phyloP scores from a whole-genome alignment of 2,329 filamentous ascomycete genomes.

The Nothophaeocryptopus gaeumannii region DNA sequence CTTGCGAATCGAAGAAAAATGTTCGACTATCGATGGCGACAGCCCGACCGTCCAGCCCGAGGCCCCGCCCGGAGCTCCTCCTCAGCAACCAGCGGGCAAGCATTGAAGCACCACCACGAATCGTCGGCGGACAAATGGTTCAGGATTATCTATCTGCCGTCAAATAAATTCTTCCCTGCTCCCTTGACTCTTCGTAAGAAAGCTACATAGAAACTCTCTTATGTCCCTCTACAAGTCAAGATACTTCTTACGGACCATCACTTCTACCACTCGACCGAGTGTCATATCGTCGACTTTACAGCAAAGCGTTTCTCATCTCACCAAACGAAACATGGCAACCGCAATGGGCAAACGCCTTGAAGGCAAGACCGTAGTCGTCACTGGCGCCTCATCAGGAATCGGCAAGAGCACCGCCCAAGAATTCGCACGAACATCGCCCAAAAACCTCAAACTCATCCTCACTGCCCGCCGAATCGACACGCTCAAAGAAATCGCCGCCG shows the following conservation, averaged over 20 bases:
- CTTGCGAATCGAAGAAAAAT: background rate
- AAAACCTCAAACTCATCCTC: slow-evolving; percentile 76
- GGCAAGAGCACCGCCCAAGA: slow-evolving; percentile 80
- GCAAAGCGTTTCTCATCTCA: background rate
- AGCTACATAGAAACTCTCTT: slow-evolving; percentile 5
- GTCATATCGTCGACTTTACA: background rate
- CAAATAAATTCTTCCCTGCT: slow-evolving; percentile 6
- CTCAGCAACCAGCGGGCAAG: slow-evolving; percentile 7
- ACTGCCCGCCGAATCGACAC: slow-evolving; percentile 83
- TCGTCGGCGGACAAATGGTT: slow-evolving; percentile 3
- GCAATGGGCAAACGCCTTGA: slow-evolving; percentile 78
- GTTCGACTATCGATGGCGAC: background rate
- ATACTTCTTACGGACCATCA: slow-evolving; percentile 11
- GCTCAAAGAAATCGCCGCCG: slow-evolving; percentile 69
- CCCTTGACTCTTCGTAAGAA: slow-evolving; percentile 3
- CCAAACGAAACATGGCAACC: slow-evolving; percentile 56
- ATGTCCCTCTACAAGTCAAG: slow-evolving; percentile 13
- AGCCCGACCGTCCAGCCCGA: background rate
- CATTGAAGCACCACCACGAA: background rate
- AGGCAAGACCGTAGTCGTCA: slow-evolving; percentile 90
- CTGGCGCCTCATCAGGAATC: slow-evolving; percentile 90
- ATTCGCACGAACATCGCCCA: slow-evolving; percentile 81
- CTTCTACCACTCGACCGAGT: slow-evolving; percentile 6
- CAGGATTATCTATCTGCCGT: slow-evolving; percentile 16
- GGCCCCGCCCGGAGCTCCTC: slow-evolving; percentile 5